Conservation (phyloP, 345 rosid species). For the Salix dunnii region DNA sequence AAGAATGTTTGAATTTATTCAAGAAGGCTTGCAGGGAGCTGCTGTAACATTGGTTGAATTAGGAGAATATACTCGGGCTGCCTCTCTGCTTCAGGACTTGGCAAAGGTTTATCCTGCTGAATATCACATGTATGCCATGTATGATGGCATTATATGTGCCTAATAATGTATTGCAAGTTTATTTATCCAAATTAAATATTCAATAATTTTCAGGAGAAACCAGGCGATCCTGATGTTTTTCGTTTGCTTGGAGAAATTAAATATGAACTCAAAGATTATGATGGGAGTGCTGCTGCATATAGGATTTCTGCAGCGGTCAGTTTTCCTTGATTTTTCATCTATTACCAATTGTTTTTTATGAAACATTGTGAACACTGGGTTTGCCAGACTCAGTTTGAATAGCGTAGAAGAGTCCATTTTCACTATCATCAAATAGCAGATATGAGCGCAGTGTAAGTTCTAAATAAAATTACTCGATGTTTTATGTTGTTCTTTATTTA, state of each 20-base stretch:
- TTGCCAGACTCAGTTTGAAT: background rate
- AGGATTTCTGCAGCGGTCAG: constrained; percentile 58
- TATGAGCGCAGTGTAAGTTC: too few relatives aligned
- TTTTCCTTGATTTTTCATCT: constrained; percentile 1
- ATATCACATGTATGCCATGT: constrained; percentile 1
- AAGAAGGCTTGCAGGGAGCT: constrained; percentile 66
- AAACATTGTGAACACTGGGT: background rate
- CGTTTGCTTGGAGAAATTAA: constrained; percentile 93
- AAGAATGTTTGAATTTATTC: constrained; percentile 16
- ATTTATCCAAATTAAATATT: constrained; percentile 19
- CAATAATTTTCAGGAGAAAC: constrained; percentile 59
- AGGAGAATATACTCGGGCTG: constrained; percentile 74
- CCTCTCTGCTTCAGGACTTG: constrained; percentile 64
- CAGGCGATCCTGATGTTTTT: constrained; percentile 71
- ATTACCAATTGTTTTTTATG: background rate
- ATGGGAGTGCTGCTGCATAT: constrained; percentile 82
- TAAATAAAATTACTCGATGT: too few relatives aligned
- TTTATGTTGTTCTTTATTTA: too few relatives aligned
- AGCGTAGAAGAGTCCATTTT: too few relatives aligned
- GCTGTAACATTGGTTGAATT: constrained; percentile 78
- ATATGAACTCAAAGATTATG: constrained; percentile 81
- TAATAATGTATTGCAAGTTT: constrained; percentile 8
- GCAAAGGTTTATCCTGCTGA: constrained; percentile 50
- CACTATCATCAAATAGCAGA: too few relatives aligned
- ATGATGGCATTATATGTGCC: constrained; percentile 1